phyloP scores from a whole-genome alignment of 805 yeast genomes.

The Tetrapisispora nanseiensis region DNA sequence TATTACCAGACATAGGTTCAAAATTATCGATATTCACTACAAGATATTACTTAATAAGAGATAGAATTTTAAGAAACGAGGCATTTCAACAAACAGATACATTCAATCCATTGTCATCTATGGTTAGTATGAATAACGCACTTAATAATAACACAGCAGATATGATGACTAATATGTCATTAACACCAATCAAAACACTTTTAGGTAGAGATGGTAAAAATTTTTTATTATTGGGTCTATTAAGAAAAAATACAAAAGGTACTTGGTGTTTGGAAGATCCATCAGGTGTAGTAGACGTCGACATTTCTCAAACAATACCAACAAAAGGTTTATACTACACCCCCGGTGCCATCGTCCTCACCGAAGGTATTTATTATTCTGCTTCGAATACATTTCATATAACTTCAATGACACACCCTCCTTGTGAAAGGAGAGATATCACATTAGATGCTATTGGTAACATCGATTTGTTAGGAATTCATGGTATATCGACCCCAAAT shows the following conservation, averaged over 20 bases:
- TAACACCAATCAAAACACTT: constrained; percentile 73
- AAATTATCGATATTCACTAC: constrained; percentile 37
- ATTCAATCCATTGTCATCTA: constrained; percentile 30
- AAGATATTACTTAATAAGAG: constrained; percentile 55
- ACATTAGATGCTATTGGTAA: constrained; percentile 69
- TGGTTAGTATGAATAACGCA: constrained; percentile 18
- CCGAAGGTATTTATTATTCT: constrained; percentile 77
- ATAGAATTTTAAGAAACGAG: constrained; percentile 68
- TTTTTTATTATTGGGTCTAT: constrained; percentile 70
- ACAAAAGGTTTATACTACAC: constrained; percentile 55
- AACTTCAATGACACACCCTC: constrained; percentile 74
- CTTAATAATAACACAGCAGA: constrained; percentile 5
- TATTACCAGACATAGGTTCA: constrained; percentile 21
- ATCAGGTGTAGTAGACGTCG: constrained; percentile 62
- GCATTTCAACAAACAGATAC: constrained; percentile 41
- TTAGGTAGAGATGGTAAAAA: constrained; percentile 73
- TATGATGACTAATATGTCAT: constrained; percentile 17
- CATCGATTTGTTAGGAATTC: constrained; percentile 55
- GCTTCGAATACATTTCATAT: constrained; percentile 62
- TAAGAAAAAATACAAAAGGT: constrained; percentile 55
- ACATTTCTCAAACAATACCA: constrained; percentile 50
- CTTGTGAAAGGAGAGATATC: constrained; percentile 62
- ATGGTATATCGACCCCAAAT: constrained; percentile 24
- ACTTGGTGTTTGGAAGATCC: constrained; percentile 73
- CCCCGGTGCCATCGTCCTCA: constrained; percentile 68